phyloP scores from a whole-genome alignment of 108 stramenopile genomes.

The Aurantiochytrium sp. region DNA sequence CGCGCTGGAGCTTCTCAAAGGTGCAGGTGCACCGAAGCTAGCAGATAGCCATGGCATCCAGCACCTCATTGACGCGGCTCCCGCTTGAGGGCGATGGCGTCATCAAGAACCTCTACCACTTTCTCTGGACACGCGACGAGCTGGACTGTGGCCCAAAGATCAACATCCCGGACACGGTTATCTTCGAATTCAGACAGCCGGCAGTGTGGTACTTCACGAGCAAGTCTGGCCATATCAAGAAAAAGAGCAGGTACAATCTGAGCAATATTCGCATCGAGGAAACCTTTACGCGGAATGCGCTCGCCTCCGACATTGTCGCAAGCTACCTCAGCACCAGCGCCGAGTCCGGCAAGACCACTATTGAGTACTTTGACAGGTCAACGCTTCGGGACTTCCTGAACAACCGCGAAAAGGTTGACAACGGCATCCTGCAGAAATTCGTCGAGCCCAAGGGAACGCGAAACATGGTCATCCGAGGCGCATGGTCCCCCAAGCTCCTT shows the following conservation, averaged over 20 bases:
- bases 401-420: slow-evolving; percentile 62
- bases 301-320: slow-evolving; percentile 65
- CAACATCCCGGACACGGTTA: slow-evolving; percentile 71
- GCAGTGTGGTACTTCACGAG: slow-evolving; percentile 78
- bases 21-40: too few species aligned
- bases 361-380: slow-evolving; percentile 73
- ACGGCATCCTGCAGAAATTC: slow-evolving; percentile 74
- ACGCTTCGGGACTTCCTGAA: slow-evolving; percentile 63
- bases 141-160: slow-evolving; percentile 53
- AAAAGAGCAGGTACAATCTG: slow-evolving; percentile 71
- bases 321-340: slow-evolving; percentile 60
- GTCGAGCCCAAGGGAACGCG: slow-evolving; percentile 68
- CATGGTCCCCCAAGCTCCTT: slow-evolving; percentile 77
- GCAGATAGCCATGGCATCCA: background rate
- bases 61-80: background rate
- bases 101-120: slow-evolving; percentile 63
- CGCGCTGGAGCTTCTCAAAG: too few species aligned
- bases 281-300: slow-evolving; percentile 62
- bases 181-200: slow-evolving; percentile 77
- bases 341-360: slow-evolving; percentile 46
- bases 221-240: slow-evolving; percentile 66
- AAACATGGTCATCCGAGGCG: slow-evolving; percentile 62
- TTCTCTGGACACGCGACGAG: slow-evolving; percentile 69
- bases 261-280: slow-evolving; percentile 72
- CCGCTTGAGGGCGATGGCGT: slow-evolving; percentile 71